Evolutionary conservation across 768 basidiomycete species (phyloP).

Genomic region (Guyanaporus albipodus): DNA sequence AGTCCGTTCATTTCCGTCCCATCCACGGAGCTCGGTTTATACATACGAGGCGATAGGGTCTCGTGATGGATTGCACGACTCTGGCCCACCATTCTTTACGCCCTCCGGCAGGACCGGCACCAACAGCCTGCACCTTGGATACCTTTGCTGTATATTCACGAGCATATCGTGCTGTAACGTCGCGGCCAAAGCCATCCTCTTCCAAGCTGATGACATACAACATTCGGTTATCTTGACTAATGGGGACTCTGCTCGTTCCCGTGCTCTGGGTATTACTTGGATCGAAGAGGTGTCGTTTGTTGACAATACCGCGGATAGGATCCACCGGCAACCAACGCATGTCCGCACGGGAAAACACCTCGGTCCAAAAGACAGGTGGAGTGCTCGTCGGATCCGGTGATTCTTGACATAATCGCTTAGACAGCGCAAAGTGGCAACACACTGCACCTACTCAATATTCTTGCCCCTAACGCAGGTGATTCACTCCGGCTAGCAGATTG

Average conservation of each 20-base stretch:
- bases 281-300: conserved; percentile 78
- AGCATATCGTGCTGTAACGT: conserved; percentile 89
- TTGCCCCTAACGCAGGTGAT: conserved; percentile 16
- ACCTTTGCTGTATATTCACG: conserved; percentile 76
- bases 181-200: conserved; percentile 89
- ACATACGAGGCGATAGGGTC: conserved; percentile 81
- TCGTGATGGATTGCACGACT: conserved; percentile 55
- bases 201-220: conserved; percentile 91
- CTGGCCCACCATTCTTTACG: conserved; percentile 84
- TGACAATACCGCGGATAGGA: conserved; percentile 74
- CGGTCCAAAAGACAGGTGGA: conserved; percentile 94
- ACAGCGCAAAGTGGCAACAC: conserved; percentile 10
- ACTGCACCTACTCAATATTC: conserved; percentile 17
- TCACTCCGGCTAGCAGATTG: conserved; percentile 44
- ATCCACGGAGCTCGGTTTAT: conserved; percentile 13
- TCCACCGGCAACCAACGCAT: conserved; percentile 92
- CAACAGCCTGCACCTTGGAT: conserved; percentile 69
- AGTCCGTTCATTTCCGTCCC: conserved; percentile 18
- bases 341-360: conserved; percentile 92
- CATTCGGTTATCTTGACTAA: conserved; percentile 72
- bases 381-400: conserved; percentile 51
- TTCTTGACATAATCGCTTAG: conserved; percentile 26
- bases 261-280: conserved; percentile 42
- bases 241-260: conserved; percentile 10
- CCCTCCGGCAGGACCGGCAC: conserved; percentile 44